A percentile compares a stretch with the other conserved stretches of the same genome.
These are phyloP conservation scores for Aureobasidium sp. DNA, from an alignment of 2,329 filamentous ascomycete species.

Conservation along the genomic window DNA sequence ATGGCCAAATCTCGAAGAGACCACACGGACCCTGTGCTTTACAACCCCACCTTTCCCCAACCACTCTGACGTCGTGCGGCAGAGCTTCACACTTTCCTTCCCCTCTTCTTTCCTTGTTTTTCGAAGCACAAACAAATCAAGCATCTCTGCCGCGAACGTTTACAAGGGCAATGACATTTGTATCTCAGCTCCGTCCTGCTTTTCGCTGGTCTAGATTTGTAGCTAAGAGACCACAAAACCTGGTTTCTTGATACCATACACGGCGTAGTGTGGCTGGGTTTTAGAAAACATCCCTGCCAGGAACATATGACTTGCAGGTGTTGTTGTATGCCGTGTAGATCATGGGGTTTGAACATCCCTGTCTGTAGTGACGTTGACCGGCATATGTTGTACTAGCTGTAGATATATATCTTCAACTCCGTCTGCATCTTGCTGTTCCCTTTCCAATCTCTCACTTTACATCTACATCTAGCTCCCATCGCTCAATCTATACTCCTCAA, in stretches of 20 bases:
- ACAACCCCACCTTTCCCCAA: conserved; percentile 6
- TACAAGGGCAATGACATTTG: not conserved
- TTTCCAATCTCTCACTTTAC: not conserved
- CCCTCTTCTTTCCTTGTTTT: conserved; percentile 7
- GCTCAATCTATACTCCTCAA: not conserved
- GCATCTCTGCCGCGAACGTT: not conserved
- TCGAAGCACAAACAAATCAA: not conserved
- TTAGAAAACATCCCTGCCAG: not conserved
- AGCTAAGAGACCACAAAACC: not conserved
- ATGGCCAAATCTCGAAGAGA: no score
- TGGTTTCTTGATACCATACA: no score
- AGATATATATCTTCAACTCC: not conserved
- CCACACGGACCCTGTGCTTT: no score
- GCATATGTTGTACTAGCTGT: not conserved
- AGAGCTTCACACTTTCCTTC: not conserved
- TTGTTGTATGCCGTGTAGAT: conserved; percentile 2
- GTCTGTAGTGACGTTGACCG: not conserved
- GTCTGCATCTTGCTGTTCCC: not conserved
- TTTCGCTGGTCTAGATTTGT: not conserved
- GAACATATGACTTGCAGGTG: not conserved
- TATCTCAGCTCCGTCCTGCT: not conserved
- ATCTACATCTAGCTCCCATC: not conserved
- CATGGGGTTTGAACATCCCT: not conserved
- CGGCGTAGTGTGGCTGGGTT: not conserved
- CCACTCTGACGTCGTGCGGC: not conserved